phyloP scores from a whole-genome alignment of 140 eudicot species.

The Bidens hawaiensis region DNA sequence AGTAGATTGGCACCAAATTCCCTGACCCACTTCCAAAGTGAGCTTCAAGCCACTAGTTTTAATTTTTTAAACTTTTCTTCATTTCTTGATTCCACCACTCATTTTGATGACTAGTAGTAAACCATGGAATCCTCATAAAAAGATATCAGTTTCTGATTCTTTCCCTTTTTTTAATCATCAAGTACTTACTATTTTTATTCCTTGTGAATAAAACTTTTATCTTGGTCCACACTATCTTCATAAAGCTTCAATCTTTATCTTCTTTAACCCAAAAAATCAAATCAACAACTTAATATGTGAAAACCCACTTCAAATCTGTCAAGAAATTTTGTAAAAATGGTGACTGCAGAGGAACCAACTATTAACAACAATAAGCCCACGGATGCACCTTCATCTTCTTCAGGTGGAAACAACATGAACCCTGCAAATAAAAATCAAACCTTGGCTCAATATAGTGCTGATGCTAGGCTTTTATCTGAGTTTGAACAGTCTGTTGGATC shows the following conservation, averaged over 20 bases:
- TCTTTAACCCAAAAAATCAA: conserved; percentile 1
- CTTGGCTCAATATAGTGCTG: conserved; percentile 46
- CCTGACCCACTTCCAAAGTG: not conserved
- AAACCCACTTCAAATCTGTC: conserved; percentile 14
- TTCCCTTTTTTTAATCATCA: not conserved
- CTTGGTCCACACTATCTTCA: conserved; percentile 7
- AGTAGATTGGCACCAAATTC: not conserved
- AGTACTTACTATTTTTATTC: conserved; percentile 3
- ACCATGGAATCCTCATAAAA: too few relatives aligned
- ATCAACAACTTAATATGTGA: conserved; percentile 11
- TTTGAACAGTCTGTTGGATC: conserved; percentile 55
- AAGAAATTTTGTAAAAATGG: conserved; percentile 4
- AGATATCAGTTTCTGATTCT: not conserved
- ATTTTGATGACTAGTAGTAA: not conserved
- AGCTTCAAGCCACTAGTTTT: conserved; percentile 8
- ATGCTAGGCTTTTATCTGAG: conserved; percentile 49
- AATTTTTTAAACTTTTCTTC: not conserved
- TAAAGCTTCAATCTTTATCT: conserved; percentile 3
- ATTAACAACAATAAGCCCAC: conserved; percentile 16
- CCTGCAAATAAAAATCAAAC: conserved; percentile 7
- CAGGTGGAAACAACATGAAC: conserved; percentile 40
- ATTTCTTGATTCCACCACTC: not conserved
- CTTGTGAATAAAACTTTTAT: not conserved
- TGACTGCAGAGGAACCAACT: conserved; percentile 13
- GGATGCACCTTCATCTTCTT: conserved; percentile 39